Evolutionary conservation across 2,329 filamentous ascomycete genomes (phyloP), one percentile per base, ranked within the genome.

Genomic region (Pseudogymnoascus sp.): DNA sequence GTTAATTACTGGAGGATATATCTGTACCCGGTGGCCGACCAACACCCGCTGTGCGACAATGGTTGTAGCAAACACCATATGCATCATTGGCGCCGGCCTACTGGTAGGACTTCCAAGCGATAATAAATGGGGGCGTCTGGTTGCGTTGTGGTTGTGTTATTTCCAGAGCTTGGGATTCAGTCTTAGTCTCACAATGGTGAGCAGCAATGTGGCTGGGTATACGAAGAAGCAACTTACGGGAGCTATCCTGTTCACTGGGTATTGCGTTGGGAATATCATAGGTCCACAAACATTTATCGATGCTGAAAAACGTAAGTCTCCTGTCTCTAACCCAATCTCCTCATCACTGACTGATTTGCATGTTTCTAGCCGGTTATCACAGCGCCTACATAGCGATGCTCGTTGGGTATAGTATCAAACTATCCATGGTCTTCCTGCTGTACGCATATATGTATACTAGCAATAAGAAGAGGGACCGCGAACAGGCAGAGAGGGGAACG

Each of bases 121-220:
- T 38, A 81, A 81, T 65, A 82, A 82, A 72, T 84, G 81, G 81
- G 81, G 80, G 11, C 74, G 81, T 2, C 72, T 85, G 1, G 81
- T 84, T 4, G 81, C 78, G 0, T 74, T 84, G 3, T 85, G 81
- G 81, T 73, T 85, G 12, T 82, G 78, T 63, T 82, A 77, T 65
- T 82, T 82, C 67, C 78, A 81, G 64, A 78, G 78, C 0, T 65
- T 82, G 6, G 79, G 80, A 1, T 83, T 83, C 66, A 79, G 76
- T 43, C 78, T 83, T 73, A 78, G 74, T 61, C 68, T 83, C 63
- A 82, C 79, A 0, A 80, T 82, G 68, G 74, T 83, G 28, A 78
- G 74, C 62, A 77, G 74, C 9, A 84, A 84, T 66, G 73, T 82
- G 12, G 79, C 78, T 0, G 80, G 81, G 0, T 81, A 78, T 57